Conservation (phyloP, 2,329 filamentous ascomycete genomes). For the Tympanopsis confertula region DNA sequence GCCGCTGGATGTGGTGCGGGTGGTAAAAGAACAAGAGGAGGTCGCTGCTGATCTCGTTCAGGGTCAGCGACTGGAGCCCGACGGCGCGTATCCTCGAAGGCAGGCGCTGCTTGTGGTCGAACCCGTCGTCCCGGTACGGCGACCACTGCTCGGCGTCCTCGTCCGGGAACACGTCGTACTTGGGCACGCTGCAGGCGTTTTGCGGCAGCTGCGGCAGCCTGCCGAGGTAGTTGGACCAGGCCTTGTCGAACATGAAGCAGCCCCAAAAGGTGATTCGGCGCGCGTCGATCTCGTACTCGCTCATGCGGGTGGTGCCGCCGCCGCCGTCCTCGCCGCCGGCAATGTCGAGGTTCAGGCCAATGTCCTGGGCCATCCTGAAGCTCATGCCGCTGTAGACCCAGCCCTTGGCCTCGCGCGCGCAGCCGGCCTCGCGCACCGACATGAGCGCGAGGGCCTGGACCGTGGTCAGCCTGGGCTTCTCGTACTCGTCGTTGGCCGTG, state of each 20-base stretch:
- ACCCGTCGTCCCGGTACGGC: conserved; percentile 76
- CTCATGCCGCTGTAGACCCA: conserved; percentile 99
- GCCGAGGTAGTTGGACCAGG: conserved; percentile 91
- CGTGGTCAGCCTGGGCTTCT: conserved; percentile 75
- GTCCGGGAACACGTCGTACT: conserved; percentile 78
- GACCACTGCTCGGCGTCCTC: conserved; percentile 82
- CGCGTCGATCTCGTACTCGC: conserved; percentile 78
- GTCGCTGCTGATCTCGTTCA: conserved; percentile 91
- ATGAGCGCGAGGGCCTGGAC: conserved; percentile 90
- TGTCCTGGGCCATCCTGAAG: conserved; percentile 91
- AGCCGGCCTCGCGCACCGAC: conserved; percentile 92
- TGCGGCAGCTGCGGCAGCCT: conserved; percentile 77
- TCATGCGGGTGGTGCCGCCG: conserved; percentile 41
- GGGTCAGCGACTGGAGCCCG: conserved; percentile 66
- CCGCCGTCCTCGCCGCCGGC: conserved; percentile 25
- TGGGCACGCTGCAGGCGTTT: conserved; percentile 70
- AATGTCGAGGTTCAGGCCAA: conserved; percentile 80
- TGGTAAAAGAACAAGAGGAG: conserved; percentile 85
- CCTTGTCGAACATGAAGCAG: conserved; percentile 92
- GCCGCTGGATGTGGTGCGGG: conserved; percentile 51
- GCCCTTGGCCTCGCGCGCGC: conserved; percentile 83
- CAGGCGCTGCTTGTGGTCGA: conserved; percentile 61
- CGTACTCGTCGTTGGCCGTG: conserved; percentile 84
- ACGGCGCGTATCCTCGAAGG: conserved; percentile 74
- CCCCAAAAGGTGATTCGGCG: conserved; percentile 92